A percentile compares a stretch with the other conserved stretches of the same genome.
phyloP scores from a whole-genome alignment of 1,139 yeast genomes.

The Lodderomyces beijingensis region DNA sequence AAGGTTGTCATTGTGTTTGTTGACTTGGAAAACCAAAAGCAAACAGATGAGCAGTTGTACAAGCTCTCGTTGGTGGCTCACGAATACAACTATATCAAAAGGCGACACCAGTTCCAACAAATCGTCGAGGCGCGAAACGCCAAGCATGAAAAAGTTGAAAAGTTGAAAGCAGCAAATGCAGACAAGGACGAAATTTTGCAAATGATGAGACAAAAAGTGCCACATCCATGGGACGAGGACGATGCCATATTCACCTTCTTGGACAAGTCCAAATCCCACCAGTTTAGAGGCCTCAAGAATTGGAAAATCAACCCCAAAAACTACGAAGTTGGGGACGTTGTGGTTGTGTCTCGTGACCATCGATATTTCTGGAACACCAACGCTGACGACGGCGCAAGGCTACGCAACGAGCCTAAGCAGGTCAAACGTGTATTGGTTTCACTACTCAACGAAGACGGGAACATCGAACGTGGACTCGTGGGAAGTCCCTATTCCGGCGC shows the following conservation, averaged over 20 bases:
- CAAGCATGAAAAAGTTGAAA: constrained; percentile 40
- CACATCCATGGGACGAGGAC: constrained; percentile 40
- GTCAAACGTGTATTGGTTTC: constrained; percentile 28
- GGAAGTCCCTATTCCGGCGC: constrained; percentile 44
- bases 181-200: constrained; percentile 36
- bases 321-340: constrained; percentile 42
- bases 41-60: constrained; percentile 34
- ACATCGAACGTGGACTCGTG: constrained; percentile 20
- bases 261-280: constrained; percentile 40
- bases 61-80: constrained; percentile 49
- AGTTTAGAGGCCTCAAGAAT: constrained; percentile 31
- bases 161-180: constrained; percentile 41
- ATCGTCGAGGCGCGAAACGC: constrained; percentile 33
- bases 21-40: constrained; percentile 38
- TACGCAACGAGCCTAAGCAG: constrained; percentile 27
- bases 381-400: constrained; percentile 20
- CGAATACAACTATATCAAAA: constrained; percentile 46
- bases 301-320: constrained; percentile 36
- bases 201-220: constrained; percentile 48
- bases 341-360: constrained; percentile 30
- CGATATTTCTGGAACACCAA: constrained; percentile 32
- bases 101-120: constrained; percentile 39
- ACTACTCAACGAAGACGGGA: constrained; percentile 26
- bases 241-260: constrained; percentile 48
- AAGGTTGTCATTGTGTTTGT: constrained; percentile 49